These are phyloP conservation scores for Austropuccinia psidii DNA, from an alignment of 1,284 basidiomycete genomes.

Conservation along the genomic window DNA sequence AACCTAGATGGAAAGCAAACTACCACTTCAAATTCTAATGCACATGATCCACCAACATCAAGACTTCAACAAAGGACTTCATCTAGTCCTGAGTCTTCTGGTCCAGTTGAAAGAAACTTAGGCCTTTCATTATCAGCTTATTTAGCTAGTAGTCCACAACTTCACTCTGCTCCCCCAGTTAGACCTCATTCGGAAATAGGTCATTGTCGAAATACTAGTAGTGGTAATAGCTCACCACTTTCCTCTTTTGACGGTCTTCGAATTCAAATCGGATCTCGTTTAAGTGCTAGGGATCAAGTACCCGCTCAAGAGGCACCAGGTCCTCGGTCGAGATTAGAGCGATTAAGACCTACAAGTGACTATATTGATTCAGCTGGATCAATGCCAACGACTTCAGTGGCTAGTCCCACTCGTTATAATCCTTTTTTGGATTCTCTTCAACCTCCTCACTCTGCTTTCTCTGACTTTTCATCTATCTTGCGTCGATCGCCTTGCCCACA, in stretches of 20 bases:
- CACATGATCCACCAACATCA: conserved; percentile 17
- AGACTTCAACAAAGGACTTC: conserved; percentile 14
- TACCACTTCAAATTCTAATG: neutral
- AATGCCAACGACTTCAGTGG: conserved; percentile 9
- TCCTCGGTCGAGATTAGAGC: conserved; percentile 6
- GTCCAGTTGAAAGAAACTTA: neutral
- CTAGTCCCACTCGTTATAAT: conserved; percentile 14
- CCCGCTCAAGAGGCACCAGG: conserved; percentile 19
- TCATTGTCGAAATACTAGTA: neutral
- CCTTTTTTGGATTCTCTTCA: conserved; percentile 7
- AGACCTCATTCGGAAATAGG: neutral
- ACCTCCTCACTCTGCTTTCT: conserved; percentile 22
- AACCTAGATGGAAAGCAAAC: neutral
- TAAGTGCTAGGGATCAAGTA: conserved; percentile 18
- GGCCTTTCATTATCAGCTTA: neutral
- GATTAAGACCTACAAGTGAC: conserved; percentile 11
- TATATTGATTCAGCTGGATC: neutral
- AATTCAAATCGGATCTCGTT: conserved; percentile 8
- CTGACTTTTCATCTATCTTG: neutral
- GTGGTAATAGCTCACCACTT: conserved; percentile 1
- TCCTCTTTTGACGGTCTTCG: neutral
- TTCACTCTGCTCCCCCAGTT: neutral
- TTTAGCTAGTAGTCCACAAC: conserved; percentile 5
- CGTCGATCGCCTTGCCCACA: conserved; percentile 20
- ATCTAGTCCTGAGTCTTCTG: neutral